A percentile compares a stretch with the other conserved stretches of the same genome.
phyloP scores from a whole-genome alignment of 306 rosid genomes.

The Dryas drummondii region DNA sequence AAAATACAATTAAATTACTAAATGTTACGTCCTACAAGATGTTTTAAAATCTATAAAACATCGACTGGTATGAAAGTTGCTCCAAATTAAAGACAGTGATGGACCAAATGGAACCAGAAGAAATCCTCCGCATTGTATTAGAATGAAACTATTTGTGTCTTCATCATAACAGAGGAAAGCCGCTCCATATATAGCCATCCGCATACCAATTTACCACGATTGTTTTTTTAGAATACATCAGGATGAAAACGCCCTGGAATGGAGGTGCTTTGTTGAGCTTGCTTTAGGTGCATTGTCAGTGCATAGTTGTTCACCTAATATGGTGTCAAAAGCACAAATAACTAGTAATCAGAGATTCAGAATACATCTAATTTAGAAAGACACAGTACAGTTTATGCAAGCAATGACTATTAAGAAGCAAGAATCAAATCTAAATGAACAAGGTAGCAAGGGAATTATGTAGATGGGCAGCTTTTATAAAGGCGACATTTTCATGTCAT shows the following conservation, averaged over 20 bases:
- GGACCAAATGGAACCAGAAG: conserved; percentile 6
- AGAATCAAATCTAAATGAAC: background rate
- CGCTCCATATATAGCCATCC: background rate
- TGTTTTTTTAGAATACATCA: conserved; percentile 57
- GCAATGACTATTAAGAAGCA: background rate
- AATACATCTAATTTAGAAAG: background rate
- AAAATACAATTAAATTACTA: conserved; percentile 10
- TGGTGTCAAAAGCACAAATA: background rate
- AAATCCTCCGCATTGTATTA: conserved; percentile 2
- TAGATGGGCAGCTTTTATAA: background rate
- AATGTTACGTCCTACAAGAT: background rate
- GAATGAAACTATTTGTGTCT: conserved; percentile 2
- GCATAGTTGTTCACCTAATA: conserved; percentile 79
- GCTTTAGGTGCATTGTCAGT: conserved; percentile 79
- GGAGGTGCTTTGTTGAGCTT: conserved; percentile 80
- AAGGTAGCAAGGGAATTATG: background rate
- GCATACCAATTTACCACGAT: background rate
- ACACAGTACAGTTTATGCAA: background rate
- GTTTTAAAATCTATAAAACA: background rate
- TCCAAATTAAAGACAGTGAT: background rate
- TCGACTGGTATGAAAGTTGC: background rate
- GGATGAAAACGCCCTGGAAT: conserved; percentile 85
- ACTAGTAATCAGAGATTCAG: conserved; percentile 6
- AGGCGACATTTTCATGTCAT: background rate
- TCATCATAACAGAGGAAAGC: conserved; percentile 2